Conservation (phyloP, 129 eudicot genomes). For the Flaveria bidentis region DNA sequence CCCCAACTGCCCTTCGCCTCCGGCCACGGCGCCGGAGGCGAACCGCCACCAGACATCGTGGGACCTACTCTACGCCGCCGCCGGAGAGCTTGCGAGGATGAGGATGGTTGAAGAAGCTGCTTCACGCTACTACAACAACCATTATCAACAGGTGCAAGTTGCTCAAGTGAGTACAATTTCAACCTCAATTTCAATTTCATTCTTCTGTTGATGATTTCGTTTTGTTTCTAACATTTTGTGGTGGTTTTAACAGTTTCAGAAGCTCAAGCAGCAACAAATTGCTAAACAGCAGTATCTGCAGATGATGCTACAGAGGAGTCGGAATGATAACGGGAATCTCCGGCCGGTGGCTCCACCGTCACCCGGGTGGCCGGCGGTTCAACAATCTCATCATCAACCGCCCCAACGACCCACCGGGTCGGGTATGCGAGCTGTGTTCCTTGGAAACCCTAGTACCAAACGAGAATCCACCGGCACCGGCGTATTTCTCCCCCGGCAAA, state of each 20-base stretch:
- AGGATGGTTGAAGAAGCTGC: constrained; percentile 53
- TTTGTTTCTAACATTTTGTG: neutral
- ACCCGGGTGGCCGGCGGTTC: constrained; percentile 69
- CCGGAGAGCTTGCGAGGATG: constrained; percentile 83
- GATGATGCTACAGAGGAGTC: constrained; percentile 39
- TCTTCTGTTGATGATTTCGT: neutral
- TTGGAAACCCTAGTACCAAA: constrained; percentile 54
- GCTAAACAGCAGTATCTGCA: constrained; percentile 45
- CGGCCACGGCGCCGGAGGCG: constrained; percentile 30
- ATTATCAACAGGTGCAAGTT: constrained; percentile 57
- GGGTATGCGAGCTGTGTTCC: constrained; percentile 71
- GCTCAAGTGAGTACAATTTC: constrained; percentile 40
- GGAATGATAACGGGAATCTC: constrained; percentile 20
- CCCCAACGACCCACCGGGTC: constrained; percentile 46
- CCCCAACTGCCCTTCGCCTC: constrained; percentile 54
- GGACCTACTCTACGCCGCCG: constrained; percentile 68
- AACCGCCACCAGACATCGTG: constrained; percentile 36
- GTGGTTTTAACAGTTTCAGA: constrained; percentile 38
- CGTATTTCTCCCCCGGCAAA: constrained; percentile 74
- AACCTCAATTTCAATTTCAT: too few species aligned
- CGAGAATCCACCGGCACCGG: constrained; percentile 84
- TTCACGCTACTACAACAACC: constrained; percentile 19
- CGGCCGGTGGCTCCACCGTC: constrained; percentile 27
- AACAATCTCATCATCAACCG: constrained; percentile 50
- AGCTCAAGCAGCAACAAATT: constrained; percentile 48